These are phyloP conservation scores for Apophysomyces variabilis DNA, from an alignment of 371 early-diverging fungal genomes.

Conservation along the genomic window DNA sequence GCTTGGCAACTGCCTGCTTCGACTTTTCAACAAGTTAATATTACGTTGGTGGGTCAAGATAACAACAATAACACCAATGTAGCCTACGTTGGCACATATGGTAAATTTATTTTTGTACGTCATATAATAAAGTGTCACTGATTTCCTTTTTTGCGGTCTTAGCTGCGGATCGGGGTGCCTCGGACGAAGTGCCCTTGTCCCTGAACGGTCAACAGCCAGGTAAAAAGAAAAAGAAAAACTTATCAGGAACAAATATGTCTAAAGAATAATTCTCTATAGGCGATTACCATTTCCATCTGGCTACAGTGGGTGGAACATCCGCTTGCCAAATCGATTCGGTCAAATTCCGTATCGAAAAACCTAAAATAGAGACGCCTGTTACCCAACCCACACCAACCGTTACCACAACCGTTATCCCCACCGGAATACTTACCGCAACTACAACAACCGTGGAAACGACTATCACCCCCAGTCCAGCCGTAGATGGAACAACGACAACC, in stretches of 20 bases:
- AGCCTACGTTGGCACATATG: slow-evolving; percentile 34
- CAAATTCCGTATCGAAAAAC: slow-evolving; percentile 26
- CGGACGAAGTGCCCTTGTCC: slow-evolving; percentile 35
- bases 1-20: slow-evolving; percentile 39
- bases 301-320: slow-evolving; percentile 8
- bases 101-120: slow-evolving; percentile 25
- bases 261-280: slow-evolving; percentile 10
- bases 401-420: slow-evolving; percentile 2
- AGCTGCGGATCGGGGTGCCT: slow-evolving; percentile 37
- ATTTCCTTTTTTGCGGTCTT: slow-evolving; percentile 12
- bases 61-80: slow-evolving; percentile 17
- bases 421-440: background rate
- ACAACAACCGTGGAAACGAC: slow-evolving; percentile 1
- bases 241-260: too few species aligned
- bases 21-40: slow-evolving; percentile 31
- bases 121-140: background rate
- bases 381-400: background rate
- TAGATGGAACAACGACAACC: background rate
- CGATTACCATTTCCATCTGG: slow-evolving; percentile 38
- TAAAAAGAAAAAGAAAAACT: slow-evolving; percentile 3
- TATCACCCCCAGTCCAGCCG: background rate
- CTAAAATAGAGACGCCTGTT: background rate
- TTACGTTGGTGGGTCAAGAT: slow-evolving; percentile 32
- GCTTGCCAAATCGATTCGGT: slow-evolving; percentile 35
- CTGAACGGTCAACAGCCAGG: slow-evolving; percentile 31